Base-by-base conservation (phyloP, 495 filamentous ascomycete genomes). In the Podospora bellae-mahoneyi region DNA sequence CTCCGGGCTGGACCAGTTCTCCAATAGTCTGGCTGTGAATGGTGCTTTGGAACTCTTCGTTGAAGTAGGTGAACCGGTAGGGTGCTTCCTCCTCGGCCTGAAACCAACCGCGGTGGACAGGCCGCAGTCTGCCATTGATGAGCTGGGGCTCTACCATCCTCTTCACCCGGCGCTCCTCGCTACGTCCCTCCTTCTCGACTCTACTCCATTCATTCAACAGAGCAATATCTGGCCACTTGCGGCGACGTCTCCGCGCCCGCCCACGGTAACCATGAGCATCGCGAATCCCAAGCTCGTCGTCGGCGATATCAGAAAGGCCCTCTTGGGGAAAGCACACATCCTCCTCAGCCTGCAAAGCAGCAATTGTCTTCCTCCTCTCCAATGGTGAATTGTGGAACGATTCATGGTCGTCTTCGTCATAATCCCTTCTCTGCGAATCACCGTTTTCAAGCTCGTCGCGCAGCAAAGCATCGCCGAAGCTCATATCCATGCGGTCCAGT, bases 41-140 rank as follows among this genome's bases (percentile, higher is more conserved):
- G 0, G 95, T 98, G 73, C 90, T 93, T 60, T 89, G 88, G 68
- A 98, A 92, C 69, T 97, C 92, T 73, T 98, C 95, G 76, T 97
- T 97, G 83, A 99, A 99, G 73, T 99, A 99, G 2, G 95, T 99
- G 75, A 96, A 98, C 57, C 95, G 87, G 75, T 96, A 99, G 0
- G 95, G 95, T 1, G 89, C 89, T 63, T 97, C 96, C 53, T 97
- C 93, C 71, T 95, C 92, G 66, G 91, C 88, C 27, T 89, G 85
- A 76, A 94, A 92, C 95, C 95, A 99, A 5, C 84, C 82, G 64
- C 90, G 92, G 67, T 92, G 89, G 7, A 84, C 80, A 7, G 95
- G 93, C 9, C 95, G 88, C 62, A 98, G 76, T 64, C 95, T 86
- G 7, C 95, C 95, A 61, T 91, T 92, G 63, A 99, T 88, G 64